Evolutionary conservation across 1,139 yeast genomes (phyloP), one percentile per base, ranked within the genome.

Genomic region (Barnettozyma hawaiiensis): DNA sequence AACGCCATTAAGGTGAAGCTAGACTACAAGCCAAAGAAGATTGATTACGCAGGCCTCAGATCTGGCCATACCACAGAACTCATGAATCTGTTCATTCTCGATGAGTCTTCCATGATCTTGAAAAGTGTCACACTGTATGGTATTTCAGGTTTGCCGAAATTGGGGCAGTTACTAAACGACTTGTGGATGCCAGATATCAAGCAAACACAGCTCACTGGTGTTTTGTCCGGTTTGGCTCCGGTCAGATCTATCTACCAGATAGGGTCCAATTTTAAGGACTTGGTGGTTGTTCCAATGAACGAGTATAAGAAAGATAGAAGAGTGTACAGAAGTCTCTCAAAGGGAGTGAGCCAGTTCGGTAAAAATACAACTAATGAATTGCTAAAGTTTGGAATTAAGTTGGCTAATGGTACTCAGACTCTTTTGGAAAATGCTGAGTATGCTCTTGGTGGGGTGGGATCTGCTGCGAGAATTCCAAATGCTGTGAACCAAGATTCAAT

Each of bases 21-120:
- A 34, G 98, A 92, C 61, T 94, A 92, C 62, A 90, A 89, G 59
- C 98, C 98, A 0, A 90, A 89, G 57, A 85, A 80, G 51, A 73
- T 87, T 20, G 95, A 90, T 59, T 85, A 85, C 58, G 75, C 78
- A 3, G 96, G 96, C 0, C 71, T 92, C 19, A 70, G 85, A 43
- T 83, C 96, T 0, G 97, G 97, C 1, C 87, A 82, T 50, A 76
- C 92, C 1, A 80, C 85, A 4, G 97, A 90, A 60, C 75, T 92
- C 46, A 81, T 87, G 74, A 92, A 92, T 59, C 76, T 94, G 48
- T 89, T 94, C 61, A 81, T 83, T 10, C 70, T 94, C 21, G 97
- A 92, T 57, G 97, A 89, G 23, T 84, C 97, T 0, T 78, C 76
- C 35, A 72, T 92, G 56, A 69, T 73, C 1, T 64, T 94, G 48